These are phyloP conservation scores for Acanthamoeba quina DNA, from an alignment of 208 protist species.

Conservation along the genomic window DNA sequence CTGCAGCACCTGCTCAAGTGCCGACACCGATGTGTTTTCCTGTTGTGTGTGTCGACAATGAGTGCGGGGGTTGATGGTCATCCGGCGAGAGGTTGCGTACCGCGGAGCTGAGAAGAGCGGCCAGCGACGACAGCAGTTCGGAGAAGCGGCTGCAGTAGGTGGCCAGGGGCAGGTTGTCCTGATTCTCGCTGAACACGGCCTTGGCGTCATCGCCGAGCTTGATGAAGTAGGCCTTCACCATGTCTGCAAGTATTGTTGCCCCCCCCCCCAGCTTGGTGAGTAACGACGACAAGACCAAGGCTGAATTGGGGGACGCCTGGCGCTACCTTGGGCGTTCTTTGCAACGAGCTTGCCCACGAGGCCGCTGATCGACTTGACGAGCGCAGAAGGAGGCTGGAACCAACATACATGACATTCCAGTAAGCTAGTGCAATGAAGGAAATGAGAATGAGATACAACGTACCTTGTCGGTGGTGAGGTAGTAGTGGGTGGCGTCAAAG, in stretches of 20 bases:
- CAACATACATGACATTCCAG: not conserved
- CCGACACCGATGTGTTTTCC: not conserved
- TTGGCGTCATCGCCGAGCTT: constrained; percentile 36
- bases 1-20: constrained; percentile 44
- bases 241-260: not conserved
- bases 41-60: not conserved
- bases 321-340: constrained; percentile 34
- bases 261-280: no score
- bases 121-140: not conserved
- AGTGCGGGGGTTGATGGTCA: no score
- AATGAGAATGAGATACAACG: not conserved
- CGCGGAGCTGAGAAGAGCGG: not conserved
- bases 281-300: not conserved
- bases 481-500: constrained; percentile 57
- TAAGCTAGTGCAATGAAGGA: not conserved
- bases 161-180: not conserved
- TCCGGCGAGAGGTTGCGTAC: not conserved
- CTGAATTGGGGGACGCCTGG: not conserved
- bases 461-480: constrained; percentile 56
- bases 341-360: constrained; percentile 44
- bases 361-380: constrained; percentile 33
- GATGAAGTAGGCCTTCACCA: constrained; percentile 5
- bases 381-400: constrained; percentile 22
- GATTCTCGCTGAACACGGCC: not conserved
- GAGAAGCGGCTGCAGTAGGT: constrained; percentile 55